A percentile compares a stretch with the other conserved stretches of the same genome.
phyloP scores from a whole-genome alignment of 345 rosid genomes.

The Laguncularia racemosa region DNA sequence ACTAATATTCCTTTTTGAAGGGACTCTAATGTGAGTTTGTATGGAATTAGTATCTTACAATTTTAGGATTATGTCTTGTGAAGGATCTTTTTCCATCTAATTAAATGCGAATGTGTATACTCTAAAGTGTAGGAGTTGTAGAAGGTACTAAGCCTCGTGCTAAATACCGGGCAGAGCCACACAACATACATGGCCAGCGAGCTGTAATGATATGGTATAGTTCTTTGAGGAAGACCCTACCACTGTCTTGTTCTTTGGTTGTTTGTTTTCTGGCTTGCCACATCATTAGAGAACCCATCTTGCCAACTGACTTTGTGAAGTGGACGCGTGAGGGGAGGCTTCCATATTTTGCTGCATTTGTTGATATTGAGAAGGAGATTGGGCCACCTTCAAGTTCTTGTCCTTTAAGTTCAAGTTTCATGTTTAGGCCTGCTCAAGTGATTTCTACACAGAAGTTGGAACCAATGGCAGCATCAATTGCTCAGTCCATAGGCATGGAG shows the following conservation, averaged over 20 bases:
- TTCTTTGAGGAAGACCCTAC: slow-evolving; percentile 39
- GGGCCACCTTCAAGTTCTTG: slow-evolving; percentile 47
- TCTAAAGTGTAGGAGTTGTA: no score
- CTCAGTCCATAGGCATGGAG: slow-evolving; percentile 52
- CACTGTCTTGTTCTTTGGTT: slow-evolving; percentile 52
- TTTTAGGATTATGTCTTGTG: no score
- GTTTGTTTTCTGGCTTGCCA: slow-evolving; percentile 72
- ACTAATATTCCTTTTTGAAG: no score
- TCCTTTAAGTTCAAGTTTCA: slow-evolving; percentile 43
- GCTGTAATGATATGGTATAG: slow-evolving; percentile 61
- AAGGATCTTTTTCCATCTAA: no score
- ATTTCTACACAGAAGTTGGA: slow-evolving; percentile 52
- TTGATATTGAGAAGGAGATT: slow-evolving; percentile 48
- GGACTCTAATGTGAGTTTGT: no score
- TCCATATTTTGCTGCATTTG: slow-evolving; percentile 58
- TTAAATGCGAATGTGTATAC: no score
- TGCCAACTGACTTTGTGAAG: slow-evolving; percentile 60
- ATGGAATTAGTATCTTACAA: no score
- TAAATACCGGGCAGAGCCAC: slow-evolving; percentile 33
- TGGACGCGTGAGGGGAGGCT: slow-evolving; percentile 70
- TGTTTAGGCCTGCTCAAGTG: slow-evolving; percentile 54
- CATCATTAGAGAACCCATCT: slow-evolving; percentile 53
- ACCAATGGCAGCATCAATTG: slow-evolving; percentile 50
- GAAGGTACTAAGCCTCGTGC: slow-evolving; percentile 19
- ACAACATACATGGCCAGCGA: slow-evolving; percentile 44